Percentiles rank a stretch among this genome's conserved stretches.
These are phyloP conservation scores for Umbelopsis sp. DNA, from an alignment of 192 early-diverging fungal species.

Conservation along the genomic window DNA sequence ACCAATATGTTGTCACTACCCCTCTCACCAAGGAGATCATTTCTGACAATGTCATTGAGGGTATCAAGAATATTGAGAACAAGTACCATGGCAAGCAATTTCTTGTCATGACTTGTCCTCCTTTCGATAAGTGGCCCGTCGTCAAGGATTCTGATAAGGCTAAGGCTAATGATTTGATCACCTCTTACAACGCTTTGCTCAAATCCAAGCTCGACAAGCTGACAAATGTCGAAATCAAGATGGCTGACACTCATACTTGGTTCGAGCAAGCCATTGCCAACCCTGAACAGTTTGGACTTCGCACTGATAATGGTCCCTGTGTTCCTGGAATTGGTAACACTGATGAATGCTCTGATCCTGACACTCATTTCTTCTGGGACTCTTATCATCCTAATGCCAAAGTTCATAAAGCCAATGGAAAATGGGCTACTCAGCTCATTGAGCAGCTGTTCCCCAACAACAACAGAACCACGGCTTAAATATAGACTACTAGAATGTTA, in stretches of 20 bases:
- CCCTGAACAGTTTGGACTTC: neutral
- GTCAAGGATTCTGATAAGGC: neutral
- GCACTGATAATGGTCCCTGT: slow-evolving; percentile 5
- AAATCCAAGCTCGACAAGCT: neutral
- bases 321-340: slow-evolving; percentile 4
- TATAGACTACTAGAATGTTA: too few species aligned
- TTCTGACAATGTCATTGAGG: slow-evolving; percentile 1
- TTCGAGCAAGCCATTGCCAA: neutral
- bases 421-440: slow-evolving; percentile 18
- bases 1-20: neutral
- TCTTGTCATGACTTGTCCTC: slow-evolving; percentile 1
- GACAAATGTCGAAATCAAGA: neutral
- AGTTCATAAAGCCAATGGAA: slow-evolving; percentile 8
- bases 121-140: neutral
- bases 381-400: slow-evolving; percentile 25
- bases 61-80: neutral
- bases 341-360: neutral
- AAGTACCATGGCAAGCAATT: slow-evolving; percentile 7
- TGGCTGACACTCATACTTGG: neutral
- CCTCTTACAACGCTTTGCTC: slow-evolving; percentile 5
- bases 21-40: neutral
- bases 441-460: neutral
- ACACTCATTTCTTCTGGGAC: slow-evolving; percentile 23
- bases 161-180: neutral
- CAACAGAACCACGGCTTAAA: neutral